Base-by-base conservation (phyloP, 768 basidiomycete species). In the Pholiota microspora region DNA sequence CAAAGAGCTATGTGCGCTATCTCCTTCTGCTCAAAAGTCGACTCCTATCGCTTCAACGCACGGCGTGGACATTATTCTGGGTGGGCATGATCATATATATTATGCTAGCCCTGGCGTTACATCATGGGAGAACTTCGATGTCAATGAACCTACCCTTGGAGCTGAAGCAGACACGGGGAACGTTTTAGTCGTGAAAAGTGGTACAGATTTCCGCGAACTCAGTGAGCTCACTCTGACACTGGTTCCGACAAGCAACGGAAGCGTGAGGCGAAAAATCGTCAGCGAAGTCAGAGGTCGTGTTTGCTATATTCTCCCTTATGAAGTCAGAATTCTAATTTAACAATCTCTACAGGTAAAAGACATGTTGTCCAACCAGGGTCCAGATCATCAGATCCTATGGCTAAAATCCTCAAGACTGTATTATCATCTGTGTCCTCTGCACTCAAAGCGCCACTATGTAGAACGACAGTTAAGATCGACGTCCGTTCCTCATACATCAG, bases 81-180 rank as follows among this genome's bases (percentile, higher is more conserved):
- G 94, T 3, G 94, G 94, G 2, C 94, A 96, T 62, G 94, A 96
- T 64, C 94, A 96, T 58, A 72, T 88, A 2, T 92, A 91, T 70
- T 92, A 81, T 64, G 78, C 82, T 36, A 82, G 86, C 31, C 82
- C 77, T 59, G 91, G 88, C 8, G 79, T 83, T 13, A 77, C 73
- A 35, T 66, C 72, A 4, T 92, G 89, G 89, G 81, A 88, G 24
- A 79, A 76, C 50, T 86, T 84, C 56, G 81, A 92, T 58, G 64
- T 76, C 16, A 70, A 67, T 2, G 60, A 76, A 40, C 66, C 73
- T 3, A 77, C 80, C 25, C 77, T 87, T 13, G 92, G 89, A 25
- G 83, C 84, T 5, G 88, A 92, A 61, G 74, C 71, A n/a, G 90
- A 92, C 59, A 63, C 80, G 1, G 89, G 89, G 3, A 84, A 89